phyloP scores from a whole-genome alignment of 768 basidiomycete species.

The Suillus ampliporus region DNA sequence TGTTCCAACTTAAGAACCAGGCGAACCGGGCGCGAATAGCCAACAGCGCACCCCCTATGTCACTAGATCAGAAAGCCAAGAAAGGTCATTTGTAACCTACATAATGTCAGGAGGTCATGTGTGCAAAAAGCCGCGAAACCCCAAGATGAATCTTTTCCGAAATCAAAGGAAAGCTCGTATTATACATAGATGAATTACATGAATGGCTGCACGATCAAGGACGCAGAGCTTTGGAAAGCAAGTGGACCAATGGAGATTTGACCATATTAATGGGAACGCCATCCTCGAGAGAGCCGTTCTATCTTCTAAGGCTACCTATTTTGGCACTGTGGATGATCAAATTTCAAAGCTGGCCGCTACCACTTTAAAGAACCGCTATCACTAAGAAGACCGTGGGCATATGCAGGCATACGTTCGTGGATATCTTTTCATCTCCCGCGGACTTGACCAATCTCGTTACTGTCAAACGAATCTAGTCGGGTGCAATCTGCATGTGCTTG shows the following conservation, averaged over 20 bases:
- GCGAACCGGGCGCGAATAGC: not conserved
- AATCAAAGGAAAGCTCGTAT: too few relatives aligned
- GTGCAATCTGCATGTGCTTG: slow-evolving; percentile 5
- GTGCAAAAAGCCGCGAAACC: slow-evolving; percentile 1
- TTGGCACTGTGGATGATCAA: not conserved
- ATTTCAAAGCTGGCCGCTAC: not conserved
- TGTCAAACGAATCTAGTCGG: slow-evolving; percentile 14
- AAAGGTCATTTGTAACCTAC: not conserved
- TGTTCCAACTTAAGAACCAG: not conserved
- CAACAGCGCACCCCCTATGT: not conserved
- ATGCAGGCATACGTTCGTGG: not conserved
- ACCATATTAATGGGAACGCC: not conserved
- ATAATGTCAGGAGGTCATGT: not conserved
- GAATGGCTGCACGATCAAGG: not conserved
- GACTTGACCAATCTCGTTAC: slow-evolving; percentile 11
- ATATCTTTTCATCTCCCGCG: slow-evolving; percentile 11
- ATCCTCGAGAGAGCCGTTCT: slow-evolving; percentile 1
- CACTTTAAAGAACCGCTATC: not conserved
- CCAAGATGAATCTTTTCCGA: not conserved
- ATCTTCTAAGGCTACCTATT: not conserved
- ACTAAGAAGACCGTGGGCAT: slow-evolving; percentile 11
- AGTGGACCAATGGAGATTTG: not conserved
- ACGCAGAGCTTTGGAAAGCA: not conserved
- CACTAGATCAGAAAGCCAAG: not conserved
- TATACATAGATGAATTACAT: not conserved